A percentile compares a stretch with the other conserved stretches of the same genome.
These are phyloP conservation scores for Deuterostichococcus epilithicus DNA, from an alignment of 139 green algal species.

Conservation along the genomic window DNA sequence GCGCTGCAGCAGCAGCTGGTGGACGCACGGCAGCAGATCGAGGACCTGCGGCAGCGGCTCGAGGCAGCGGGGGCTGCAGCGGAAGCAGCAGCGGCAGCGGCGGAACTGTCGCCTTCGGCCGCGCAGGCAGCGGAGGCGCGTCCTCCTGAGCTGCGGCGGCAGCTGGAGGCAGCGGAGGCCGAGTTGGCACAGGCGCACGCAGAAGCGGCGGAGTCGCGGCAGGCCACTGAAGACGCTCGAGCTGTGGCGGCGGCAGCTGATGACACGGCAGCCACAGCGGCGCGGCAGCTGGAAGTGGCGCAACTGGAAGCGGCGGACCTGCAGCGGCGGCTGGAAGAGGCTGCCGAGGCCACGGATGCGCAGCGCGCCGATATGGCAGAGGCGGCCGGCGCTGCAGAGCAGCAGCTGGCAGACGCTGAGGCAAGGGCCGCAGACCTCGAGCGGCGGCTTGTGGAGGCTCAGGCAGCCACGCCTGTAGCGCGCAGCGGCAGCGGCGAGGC, in stretches of 20 bases:
- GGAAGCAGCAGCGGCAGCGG: no score
- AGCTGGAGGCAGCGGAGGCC: not conserved
- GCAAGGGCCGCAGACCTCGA: no score
- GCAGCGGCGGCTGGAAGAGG: not conserved
- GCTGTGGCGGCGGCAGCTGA: not conserved
- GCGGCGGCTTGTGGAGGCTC: no score
- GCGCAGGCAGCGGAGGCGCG: not conserved
- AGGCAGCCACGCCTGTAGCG: no score
- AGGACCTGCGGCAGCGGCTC: no score
- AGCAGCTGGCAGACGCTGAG: not conserved
- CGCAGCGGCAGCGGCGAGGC: no score
- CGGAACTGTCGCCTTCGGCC: no score
- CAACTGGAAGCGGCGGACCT: not conserved
- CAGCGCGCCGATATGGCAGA: not conserved
- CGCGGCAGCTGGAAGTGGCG: not conserved
- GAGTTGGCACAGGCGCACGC: not conserved
- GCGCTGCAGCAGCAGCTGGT: no score
- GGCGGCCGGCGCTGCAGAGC: not conserved
- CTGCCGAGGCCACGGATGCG: no score
- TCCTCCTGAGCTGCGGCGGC: not conserved
- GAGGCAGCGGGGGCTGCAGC: no score
- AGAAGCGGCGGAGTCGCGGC: not conserved
- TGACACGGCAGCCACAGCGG: no score
- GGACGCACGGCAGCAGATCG: no score
- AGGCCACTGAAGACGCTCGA: not conserved